Evolutionary conservation across 352 stramenopile genomes (phyloP).

Genomic region (Phytophthora ohioensis): DNA sequence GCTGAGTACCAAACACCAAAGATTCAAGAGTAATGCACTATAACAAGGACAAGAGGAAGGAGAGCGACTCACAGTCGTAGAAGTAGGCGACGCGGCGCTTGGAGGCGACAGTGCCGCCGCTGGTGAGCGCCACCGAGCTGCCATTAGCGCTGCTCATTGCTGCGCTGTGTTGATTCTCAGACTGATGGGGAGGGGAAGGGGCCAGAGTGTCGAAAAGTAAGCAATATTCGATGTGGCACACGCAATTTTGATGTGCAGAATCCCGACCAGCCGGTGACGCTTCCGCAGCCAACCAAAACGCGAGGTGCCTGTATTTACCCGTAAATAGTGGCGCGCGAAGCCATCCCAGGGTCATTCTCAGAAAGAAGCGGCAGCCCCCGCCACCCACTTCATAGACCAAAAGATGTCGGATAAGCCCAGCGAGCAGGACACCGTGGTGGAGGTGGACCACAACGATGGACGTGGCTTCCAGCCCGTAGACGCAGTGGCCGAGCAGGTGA

Average conservation of each 20-base stretch:
- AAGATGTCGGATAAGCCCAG: constrained; percentile 55
- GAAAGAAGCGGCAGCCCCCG: constrained; percentile 24
- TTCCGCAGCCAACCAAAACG: constrained; percentile 47
- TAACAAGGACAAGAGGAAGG: not conserved
- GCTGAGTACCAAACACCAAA: constrained; percentile 49
- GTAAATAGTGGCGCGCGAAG: constrained; percentile 7
- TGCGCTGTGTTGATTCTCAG: constrained; percentile 14
- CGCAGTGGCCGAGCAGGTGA: constrained; percentile 47
- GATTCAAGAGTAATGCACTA: not conserved
- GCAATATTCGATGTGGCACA: constrained; percentile 1
- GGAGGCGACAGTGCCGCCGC: constrained; percentile 37
- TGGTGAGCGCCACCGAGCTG: constrained; percentile 45
- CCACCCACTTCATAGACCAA: constrained; percentile 2
- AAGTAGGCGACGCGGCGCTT: constrained; percentile 92
- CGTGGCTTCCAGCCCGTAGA: constrained; percentile 72
- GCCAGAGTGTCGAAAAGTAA: constrained; percentile 12
- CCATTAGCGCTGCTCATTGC: constrained; percentile 39
- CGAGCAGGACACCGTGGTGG: constrained; percentile 62
- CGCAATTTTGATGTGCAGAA: not conserved
- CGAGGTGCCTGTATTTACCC: constrained; percentile 1
- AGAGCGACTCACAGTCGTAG: constrained; percentile 77
- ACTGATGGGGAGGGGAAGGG: constrained; percentile 22
- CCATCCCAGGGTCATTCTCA: constrained; percentile 27
- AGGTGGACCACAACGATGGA: constrained; percentile 71
- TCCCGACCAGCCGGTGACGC: constrained; percentile 23